phyloP scores from a whole-genome alignment of 2,329 filamentous ascomycete genomes.

The Ophiostoma novo-ulmi region DNA sequence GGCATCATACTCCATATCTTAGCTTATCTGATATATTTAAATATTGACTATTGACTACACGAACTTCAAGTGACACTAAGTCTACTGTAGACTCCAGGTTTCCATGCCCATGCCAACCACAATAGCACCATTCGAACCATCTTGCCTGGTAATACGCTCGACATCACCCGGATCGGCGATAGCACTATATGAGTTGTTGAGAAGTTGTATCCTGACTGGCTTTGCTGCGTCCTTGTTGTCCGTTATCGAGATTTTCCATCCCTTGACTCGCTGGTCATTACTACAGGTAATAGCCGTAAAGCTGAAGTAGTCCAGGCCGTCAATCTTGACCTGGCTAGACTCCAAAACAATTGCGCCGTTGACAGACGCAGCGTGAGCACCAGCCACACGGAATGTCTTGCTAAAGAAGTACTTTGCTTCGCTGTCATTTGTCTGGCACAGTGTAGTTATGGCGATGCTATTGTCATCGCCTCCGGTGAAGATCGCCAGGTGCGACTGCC shows the following conservation, averaged over 20 bases:
- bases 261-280: constrained; percentile 58
- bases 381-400: constrained; percentile 39
- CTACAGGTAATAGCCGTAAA: constrained; percentile 37
- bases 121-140: constrained; percentile 29
- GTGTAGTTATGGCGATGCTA: constrained; percentile 56
- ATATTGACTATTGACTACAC: background rate
- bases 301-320: background rate
- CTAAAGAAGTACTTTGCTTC: constrained; percentile 21
- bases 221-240: too few relatives aligned
- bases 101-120: constrained; percentile 47
- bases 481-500: constrained; percentile 41
- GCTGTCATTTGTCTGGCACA: constrained; percentile 33
- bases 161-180: constrained; percentile 56
- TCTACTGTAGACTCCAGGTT: constrained; percentile 35
- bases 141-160: constrained; percentile 35
- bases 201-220: constrained; percentile 35
- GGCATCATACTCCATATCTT: background rate
- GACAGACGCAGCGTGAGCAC: constrained; percentile 67
- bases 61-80: background rate
- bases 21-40: background rate
- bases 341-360: constrained; percentile 49
- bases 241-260: constrained; percentile 42
- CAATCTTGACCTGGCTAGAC: background rate
- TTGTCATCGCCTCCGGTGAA: constrained; percentile 87
- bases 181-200: constrained; percentile 52